Percentiles rank a stretch among this genome's conserved stretches.
Conservation (phyloP, 345 rosid genomes). For the Gossypium thurberi region DNA sequence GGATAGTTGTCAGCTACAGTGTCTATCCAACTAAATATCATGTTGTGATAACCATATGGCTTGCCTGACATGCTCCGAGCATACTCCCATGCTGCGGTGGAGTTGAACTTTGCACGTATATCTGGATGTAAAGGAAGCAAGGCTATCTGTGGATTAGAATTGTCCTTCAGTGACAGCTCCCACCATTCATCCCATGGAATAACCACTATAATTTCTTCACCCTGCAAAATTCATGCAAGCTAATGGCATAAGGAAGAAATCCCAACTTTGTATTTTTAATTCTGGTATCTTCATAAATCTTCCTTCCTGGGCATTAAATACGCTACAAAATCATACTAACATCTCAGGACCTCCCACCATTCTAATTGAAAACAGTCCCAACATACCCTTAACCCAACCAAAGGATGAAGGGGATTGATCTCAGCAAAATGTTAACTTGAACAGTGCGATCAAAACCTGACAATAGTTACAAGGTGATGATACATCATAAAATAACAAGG, state of each 20-base stretch:
- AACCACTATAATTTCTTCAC: slow-evolving; percentile 86
- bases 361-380: not conserved
- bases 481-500: not conserved
- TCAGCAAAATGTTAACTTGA: no score
- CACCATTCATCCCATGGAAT: slow-evolving; percentile 99
- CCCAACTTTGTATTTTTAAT: not conserved
- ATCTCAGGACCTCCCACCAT: not conserved
- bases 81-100: slow-evolving; percentile 94
- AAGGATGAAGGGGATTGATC: not conserved
- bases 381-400: not conserved
- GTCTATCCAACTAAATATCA: slow-evolving; percentile 99
- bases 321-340: not conserved
- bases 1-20: slow-evolving; percentile 90
- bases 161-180: slow-evolving; percentile 74
- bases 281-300: no score
- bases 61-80: slow-evolving; percentile 90
- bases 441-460: not conserved
- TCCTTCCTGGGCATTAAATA: no score
- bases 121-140: slow-evolving; percentile 88
- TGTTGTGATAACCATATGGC: slow-evolving; percentile 99
- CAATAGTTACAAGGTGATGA: not conserved
- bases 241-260: slow-evolving; percentile 1
- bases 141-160: slow-evolving; percentile 87
- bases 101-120: slow-evolving; percentile 65
- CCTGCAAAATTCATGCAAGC: slow-evolving; percentile 38